phyloP scores from a whole-genome alignment of 164 flowering plant genomes.

The Taxillus chinensis region DNA sequence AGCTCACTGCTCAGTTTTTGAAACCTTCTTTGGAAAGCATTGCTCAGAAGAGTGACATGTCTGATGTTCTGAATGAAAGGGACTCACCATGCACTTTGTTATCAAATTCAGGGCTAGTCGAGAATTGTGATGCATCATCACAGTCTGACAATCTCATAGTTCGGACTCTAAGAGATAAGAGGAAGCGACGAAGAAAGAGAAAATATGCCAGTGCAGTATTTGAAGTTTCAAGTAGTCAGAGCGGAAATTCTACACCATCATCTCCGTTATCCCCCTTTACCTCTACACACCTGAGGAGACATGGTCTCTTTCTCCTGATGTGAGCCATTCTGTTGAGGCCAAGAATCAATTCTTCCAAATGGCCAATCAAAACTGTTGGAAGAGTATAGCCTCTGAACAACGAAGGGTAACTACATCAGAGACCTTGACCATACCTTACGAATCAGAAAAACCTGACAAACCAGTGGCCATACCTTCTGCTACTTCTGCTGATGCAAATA shows the following conservation, averaged over 20 bases:
- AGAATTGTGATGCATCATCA: constrained; percentile 17
- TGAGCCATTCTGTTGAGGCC: constrained; percentile 17
- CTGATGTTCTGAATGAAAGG: constrained; percentile 14
- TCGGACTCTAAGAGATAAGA: constrained; percentile 41
- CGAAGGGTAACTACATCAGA: constrained; percentile 9
- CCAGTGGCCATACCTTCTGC: constrained; percentile 53
- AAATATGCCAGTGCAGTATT: constrained; percentile 30
- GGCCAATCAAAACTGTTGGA: constrained; percentile 11
- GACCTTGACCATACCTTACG: constrained; percentile 14
- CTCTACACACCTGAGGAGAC: constrained; percentile 23
- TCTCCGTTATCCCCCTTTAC: constrained; percentile 74
- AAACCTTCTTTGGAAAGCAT: constrained; percentile 14
- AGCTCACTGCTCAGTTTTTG: constrained; percentile 11
- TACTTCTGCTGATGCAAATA: constrained; percentile 40
- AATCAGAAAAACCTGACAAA: constrained; percentile 17
- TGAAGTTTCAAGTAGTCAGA: constrained; percentile 83
- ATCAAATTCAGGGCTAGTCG: constrained; percentile 18
- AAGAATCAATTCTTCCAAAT: constrained; percentile 21
- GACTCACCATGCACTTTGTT: constrained; percentile 14
- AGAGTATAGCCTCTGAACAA: constrained; percentile 12
- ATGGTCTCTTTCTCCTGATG: constrained; percentile 25
- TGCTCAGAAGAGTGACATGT: constrained; percentile 3
- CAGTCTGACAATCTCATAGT: constrained; percentile 36
- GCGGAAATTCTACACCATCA: constrained; percentile 91
- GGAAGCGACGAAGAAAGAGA: constrained; percentile 44